Conservation (phyloP, 2,329 filamentous ascomycete species). For the Tolypocladium guangdongense region DNA sequence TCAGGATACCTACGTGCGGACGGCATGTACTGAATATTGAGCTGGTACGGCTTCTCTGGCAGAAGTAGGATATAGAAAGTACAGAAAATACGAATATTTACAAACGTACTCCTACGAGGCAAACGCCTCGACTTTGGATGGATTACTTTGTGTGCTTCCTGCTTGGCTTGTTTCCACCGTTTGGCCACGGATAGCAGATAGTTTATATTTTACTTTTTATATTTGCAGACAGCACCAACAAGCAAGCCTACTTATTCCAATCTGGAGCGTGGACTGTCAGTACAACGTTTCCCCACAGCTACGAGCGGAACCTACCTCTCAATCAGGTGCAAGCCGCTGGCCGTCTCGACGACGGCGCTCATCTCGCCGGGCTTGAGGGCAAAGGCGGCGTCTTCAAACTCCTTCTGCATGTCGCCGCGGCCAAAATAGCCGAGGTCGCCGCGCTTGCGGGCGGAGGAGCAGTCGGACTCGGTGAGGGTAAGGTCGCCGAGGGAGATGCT, state of each 20-base stretch:
- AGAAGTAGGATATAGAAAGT: not conserved
- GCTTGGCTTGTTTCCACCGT: not conserved
- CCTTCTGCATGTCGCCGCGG: slow-evolving; percentile 92
- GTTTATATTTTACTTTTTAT: not conserved
- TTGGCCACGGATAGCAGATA: not conserved
- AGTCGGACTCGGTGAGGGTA: slow-evolving; percentile 83
- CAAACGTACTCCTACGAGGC: not conserved
- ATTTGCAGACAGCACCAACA: not conserved
- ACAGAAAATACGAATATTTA: not conserved
- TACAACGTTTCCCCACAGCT: not conserved
- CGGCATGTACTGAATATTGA: not conserved
- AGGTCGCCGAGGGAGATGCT: slow-evolving; percentile 65
- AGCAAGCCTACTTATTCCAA: slow-evolving; percentile 3
- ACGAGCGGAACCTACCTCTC: slow-evolving; percentile 55
- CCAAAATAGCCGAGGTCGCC: slow-evolving; percentile 95
- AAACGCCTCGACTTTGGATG: not conserved
- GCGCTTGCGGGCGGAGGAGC: slow-evolving; percentile 86
- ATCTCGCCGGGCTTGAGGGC: slow-evolving; percentile 78
- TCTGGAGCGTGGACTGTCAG: not conserved
- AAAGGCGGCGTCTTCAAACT: slow-evolving; percentile 95
- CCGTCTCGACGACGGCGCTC: slow-evolving; percentile 80
- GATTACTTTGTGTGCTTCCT: not conserved
- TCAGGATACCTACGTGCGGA: not conserved
- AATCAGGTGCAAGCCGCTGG: slow-evolving; percentile 90
- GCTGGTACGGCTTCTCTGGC: not conserved